These are phyloP conservation scores for Penicillium manginii DNA, from an alignment of 495 filamentous ascomycete species.

Conservation along the genomic window DNA sequence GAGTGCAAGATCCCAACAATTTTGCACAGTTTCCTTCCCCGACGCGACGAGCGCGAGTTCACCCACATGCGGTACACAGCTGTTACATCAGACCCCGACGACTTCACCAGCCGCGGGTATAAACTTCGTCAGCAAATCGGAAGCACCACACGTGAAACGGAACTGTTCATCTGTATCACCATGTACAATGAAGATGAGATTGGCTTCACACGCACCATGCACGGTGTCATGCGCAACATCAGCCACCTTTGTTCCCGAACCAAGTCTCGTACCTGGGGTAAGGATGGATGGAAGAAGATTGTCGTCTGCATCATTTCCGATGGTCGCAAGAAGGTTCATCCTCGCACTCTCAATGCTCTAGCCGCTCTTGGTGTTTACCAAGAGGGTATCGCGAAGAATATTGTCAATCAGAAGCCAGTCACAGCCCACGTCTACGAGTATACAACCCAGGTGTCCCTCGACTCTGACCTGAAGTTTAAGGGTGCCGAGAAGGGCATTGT, in stretches of 20 bases:
- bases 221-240: slow-evolving; percentile 98
- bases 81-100: slow-evolving; percentile 97
- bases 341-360: slow-evolving; percentile 90
- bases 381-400: slow-evolving; percentile 97
- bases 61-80: slow-evolving; percentile 99
- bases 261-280: slow-evolving; percentile 94
- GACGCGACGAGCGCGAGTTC: slow-evolving; percentile 92
- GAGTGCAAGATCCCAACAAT: slow-evolving; percentile 99
- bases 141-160: slow-evolving; percentile 85
- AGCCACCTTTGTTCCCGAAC: slow-evolving; percentile 91
- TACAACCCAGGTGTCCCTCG: slow-evolving; percentile 95
- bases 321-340: slow-evolving; percentile 91
- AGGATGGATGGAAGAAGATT: slow-evolving; percentile 98
- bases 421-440: slow-evolving; percentile 97
- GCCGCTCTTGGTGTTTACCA: slow-evolving; percentile 99
- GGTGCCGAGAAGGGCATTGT: slow-evolving; percentile 98
- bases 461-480: slow-evolving; percentile 96
- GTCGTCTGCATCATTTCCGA: slow-evolving; percentile 96
- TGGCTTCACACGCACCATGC: slow-evolving; percentile 96
- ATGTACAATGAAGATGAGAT: slow-evolving; percentile 99
- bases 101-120: slow-evolving; percentile 86
- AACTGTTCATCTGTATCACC: slow-evolving; percentile 95
- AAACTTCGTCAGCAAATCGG: slow-evolving; percentile 96
- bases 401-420: slow-evolving; percentile 87
- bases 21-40: slow-evolving; percentile 89